Conservation (phyloP, 345 rosid genomes). For the Laguncularia racemosa region DNA sequence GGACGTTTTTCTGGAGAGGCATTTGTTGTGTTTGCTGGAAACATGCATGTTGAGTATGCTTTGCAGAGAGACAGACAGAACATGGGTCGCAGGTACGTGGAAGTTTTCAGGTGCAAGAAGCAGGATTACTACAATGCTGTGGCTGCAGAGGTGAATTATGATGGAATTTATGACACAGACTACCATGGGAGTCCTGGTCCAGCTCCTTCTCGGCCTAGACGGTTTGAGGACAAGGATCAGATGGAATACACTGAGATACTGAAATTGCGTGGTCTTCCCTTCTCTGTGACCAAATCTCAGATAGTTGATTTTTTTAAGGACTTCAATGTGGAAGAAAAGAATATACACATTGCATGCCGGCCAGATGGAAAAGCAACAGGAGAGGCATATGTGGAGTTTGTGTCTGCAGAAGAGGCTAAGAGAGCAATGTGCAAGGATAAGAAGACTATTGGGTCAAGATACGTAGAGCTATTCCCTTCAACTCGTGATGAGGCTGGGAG, state of each 20-base stretch:
- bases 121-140: constrained; percentile 84
- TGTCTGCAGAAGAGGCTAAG: constrained; percentile 66
- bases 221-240: constrained; percentile 61
- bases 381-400: constrained; percentile 84
- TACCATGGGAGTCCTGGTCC: constrained; percentile 51
- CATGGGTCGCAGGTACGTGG: constrained; percentile 88
- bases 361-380: constrained; percentile 96
- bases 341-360: constrained; percentile 74
- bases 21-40: constrained; percentile 63
- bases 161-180: constrained; percentile 66
- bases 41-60: constrained; percentile 86
- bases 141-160: constrained; percentile 74
- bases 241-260: constrained; percentile 70
- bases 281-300: constrained; percentile 58
- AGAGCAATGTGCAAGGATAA: constrained; percentile 85
- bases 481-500: constrained; percentile 79
- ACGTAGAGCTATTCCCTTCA: constrained; percentile 82
- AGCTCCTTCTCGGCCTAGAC: constrained; percentile 60
- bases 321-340: constrained; percentile 47
- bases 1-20: constrained; percentile 92
- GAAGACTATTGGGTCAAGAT: constrained; percentile 83
- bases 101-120: constrained; percentile 81
- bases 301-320: constrained; percentile 65
- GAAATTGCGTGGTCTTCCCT: constrained; percentile 93
- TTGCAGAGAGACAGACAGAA: constrained; percentile 76